Evolutionary conservation across 192 early-diverging fungal species (phyloP).

Genomic region (Dissophora ornata): DNA sequence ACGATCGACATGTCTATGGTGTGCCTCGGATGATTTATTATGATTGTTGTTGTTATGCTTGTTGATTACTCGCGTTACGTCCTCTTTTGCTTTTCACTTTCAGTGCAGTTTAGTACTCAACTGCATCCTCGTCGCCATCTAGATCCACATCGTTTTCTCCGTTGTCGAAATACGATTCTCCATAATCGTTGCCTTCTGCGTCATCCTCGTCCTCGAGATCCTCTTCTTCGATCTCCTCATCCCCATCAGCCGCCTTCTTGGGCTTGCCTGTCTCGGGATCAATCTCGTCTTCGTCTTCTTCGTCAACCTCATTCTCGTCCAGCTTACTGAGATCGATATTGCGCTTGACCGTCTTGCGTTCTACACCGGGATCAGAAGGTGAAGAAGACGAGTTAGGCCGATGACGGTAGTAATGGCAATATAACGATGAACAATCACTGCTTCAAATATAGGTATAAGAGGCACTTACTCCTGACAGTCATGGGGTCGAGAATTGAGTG

Average conservation of each 20-base stretch:
- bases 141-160: slow-evolving; percentile 43
- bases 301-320: slow-evolving; percentile 26
- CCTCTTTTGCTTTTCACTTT: too few species aligned
- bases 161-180: slow-evolving; percentile 34
- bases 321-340: slow-evolving; percentile 30
- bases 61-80: too few species aligned
- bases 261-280: slow-evolving; percentile 37
- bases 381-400: too few species aligned
- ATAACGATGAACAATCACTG: too few species aligned
- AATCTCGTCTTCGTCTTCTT: slow-evolving; percentile 25
- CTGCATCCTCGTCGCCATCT: slow-evolving; percentile 28
- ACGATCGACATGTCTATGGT: too few species aligned
- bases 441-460: not conserved
- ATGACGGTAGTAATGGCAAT: too few species aligned
- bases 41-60: too few species aligned
- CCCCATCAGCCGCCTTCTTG: slow-evolving; percentile 40
- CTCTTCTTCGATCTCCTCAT: slow-evolving; percentile 32
- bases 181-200: slow-evolving; percentile 39
- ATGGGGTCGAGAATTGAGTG: slow-evolving; percentile 50
- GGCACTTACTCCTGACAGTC: slow-evolving; percentile 39
- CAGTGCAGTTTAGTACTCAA: slow-evolving; percentile 31
- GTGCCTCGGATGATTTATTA: too few species aligned
- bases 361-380: not conserved
- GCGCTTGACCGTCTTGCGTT: slow-evolving; percentile 23
- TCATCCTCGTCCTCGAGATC: slow-evolving; percentile 46